phyloP scores from a whole-genome alignment of 78 protist genomes.

The Dictyostelium firmibasis region DNA sequence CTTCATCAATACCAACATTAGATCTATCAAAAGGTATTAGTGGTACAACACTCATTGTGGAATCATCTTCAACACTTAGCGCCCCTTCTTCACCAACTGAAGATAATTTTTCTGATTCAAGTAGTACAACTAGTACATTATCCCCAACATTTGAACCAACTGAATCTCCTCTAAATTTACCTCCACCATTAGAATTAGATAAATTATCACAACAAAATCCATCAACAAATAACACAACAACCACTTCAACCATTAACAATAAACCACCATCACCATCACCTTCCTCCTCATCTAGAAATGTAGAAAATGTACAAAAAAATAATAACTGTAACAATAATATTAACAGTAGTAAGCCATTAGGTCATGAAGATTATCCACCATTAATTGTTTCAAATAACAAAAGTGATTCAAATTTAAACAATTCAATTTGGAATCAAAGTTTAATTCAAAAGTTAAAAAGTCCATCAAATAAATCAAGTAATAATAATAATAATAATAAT shows the following conservation, averaged over 20 bases:
- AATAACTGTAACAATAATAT: not conserved
- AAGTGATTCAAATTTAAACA: not conserved
- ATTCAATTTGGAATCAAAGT: constrained; percentile 28
- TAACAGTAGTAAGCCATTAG: not conserved
- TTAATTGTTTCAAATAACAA: not conserved
- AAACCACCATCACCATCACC: not conserved
- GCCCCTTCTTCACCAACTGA: not conserved
- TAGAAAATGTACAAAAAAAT: not conserved
- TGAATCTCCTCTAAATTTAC: not conserved
- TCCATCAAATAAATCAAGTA: not conserved
- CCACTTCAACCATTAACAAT: not conserved
- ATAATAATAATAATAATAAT: not conserved
- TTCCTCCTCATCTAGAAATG: not conserved
- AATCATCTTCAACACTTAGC: not conserved
- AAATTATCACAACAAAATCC: not conserved
- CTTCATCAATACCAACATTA: not conserved
- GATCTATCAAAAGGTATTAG: constrained; percentile 1
- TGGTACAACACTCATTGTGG: not conserved
- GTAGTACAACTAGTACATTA: not conserved
- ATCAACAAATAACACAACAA: not conserved
- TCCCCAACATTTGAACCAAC: not conserved
- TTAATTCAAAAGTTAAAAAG: constrained; percentile 2
- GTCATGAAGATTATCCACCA: not conserved
- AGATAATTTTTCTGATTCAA: not conserved
- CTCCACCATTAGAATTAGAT: not conserved